Conservation (phyloP, 192 early-diverging fungal genomes). For the Coemansia nantahalensis region DNA sequence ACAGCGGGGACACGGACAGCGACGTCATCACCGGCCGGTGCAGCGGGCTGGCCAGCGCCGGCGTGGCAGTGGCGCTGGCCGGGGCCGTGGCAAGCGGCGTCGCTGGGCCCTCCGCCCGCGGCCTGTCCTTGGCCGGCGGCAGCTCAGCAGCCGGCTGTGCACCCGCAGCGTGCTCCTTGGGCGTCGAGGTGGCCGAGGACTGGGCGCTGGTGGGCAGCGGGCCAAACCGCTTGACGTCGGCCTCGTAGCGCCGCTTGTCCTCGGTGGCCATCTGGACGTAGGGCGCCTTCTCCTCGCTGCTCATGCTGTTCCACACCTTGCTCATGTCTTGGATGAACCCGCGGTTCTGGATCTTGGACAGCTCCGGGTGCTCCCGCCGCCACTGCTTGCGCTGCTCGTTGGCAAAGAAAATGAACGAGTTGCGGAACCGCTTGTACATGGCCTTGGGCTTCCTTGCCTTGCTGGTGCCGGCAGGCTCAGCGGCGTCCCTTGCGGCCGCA, state of each 20-base stretch:
- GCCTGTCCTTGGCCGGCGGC: neutral
- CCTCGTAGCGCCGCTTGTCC: conserved; percentile 49
- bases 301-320: conserved; percentile 45
- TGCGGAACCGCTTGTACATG: conserved; percentile 48
- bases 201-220: conserved; percentile 15
- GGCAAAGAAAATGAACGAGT: conserved; percentile 54
- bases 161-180: neutral
- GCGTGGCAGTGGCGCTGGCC: no score
- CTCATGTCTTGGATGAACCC: conserved; percentile 50
- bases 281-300: conserved; percentile 32
- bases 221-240: conserved; percentile 41
- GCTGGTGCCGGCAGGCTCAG: conserved; percentile 1
- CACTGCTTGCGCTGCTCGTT: conserved; percentile 46
- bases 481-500: neutral
- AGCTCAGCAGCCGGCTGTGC: neutral
- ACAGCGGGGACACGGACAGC: neutral
- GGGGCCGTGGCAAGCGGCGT: no score
- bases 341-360: conserved; percentile 43
- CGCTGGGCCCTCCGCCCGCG: no score
- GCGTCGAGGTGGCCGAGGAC: conserved; percentile 5
- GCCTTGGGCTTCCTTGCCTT: conserved; percentile 15
- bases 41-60: no score
- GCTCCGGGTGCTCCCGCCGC: conserved; percentile 28
- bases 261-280: conserved; percentile 46
- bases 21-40: conserved; percentile 2